Conservation (phyloP, 768 basidiomycete genomes). For the Kwoniella botswanensis region DNA sequence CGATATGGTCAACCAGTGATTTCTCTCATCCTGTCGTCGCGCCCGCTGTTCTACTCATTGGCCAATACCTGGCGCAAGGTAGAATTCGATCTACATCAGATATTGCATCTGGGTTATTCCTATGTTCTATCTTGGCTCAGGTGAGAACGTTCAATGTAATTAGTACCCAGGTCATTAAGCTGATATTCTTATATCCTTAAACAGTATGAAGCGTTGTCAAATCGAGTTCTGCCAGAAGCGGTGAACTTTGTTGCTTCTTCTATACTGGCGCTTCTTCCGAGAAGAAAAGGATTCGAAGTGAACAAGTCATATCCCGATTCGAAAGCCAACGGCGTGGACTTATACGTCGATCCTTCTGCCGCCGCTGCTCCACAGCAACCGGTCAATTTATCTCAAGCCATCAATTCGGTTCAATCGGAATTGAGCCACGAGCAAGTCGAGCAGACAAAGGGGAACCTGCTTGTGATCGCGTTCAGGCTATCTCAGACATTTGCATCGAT, state of each 20-base stretch:
- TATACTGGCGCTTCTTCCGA: constrained; percentile 74
- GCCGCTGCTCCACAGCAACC: constrained; percentile 27
- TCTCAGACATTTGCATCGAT: constrained; percentile 76
- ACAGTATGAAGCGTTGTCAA: constrained; percentile 83
- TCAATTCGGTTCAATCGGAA: constrained; percentile 45
- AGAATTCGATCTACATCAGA: constrained; percentile 77
- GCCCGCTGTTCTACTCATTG: constrained; percentile 84
- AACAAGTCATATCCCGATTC: constrained; percentile 37
- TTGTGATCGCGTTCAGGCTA: constrained; percentile 69
- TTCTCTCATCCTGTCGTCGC: constrained; percentile 87
- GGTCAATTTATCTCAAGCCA: constrained; percentile 23
- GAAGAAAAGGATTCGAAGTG: constrained; percentile 28
- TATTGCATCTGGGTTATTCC: constrained; percentile 82
- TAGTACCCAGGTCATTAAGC: not conserved
- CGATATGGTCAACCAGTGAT: constrained; percentile 92
- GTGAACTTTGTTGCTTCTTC: constrained; percentile 78
- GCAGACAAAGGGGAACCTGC: constrained; percentile 75
- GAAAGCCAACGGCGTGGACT: constrained; percentile 24
- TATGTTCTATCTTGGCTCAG: constrained; percentile 74
- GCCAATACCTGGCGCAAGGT: constrained; percentile 83
- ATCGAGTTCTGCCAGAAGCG: constrained; percentile 86
- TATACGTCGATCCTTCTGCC: constrained; percentile 17
- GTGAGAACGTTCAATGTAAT: constrained; percentile 42
- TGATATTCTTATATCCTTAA: not conserved
- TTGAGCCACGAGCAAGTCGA: constrained; percentile 55